A percentile compares a stretch with the other conserved stretches of the same genome.
phyloP scores from a whole-genome alignment of 495 filamentous ascomycete genomes.

The Penicillium bovifimosum region DNA sequence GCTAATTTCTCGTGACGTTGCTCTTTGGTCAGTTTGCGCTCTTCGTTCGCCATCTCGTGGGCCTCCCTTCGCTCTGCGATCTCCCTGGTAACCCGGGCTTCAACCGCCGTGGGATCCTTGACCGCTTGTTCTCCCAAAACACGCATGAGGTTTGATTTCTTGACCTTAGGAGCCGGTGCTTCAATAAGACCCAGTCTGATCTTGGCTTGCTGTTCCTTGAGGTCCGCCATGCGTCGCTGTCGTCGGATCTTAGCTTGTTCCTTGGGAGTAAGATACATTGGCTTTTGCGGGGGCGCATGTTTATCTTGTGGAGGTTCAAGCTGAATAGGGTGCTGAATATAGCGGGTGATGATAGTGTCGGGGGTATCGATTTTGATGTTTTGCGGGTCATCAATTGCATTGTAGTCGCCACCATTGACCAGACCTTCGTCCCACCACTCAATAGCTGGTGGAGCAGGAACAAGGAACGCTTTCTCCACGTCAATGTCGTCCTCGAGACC shows the following conservation, averaged over 20 bases:
- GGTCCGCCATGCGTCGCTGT: constrained; percentile 81
- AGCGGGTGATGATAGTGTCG: constrained; percentile 81
- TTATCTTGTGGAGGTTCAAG: constrained; percentile 88
- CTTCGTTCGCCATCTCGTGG: constrained; percentile 76
- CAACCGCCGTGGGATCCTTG: constrained; percentile 94
- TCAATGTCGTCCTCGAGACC: constrained; percentile 89
- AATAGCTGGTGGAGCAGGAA: constrained; percentile 76
- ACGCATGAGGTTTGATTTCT: constrained; percentile 93
- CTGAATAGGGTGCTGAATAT: constrained; percentile 90
- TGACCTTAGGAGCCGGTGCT: constrained; percentile 88
- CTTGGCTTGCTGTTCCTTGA: constrained; percentile 96
- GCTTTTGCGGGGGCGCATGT: constrained; percentile 69
- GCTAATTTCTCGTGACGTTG: constrained; percentile 80
- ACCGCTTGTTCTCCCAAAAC: constrained; percentile 96
- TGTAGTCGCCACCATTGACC: constrained; percentile 67
- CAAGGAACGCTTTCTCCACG: constrained; percentile 79
- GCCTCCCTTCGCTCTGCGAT: constrained; percentile 76
- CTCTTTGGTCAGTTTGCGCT: constrained; percentile 87
- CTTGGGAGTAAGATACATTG: constrained; percentile 85
- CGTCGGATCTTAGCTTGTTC: constrained; percentile 90
- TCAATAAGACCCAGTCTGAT: constrained; percentile 84
- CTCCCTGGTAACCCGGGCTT: constrained; percentile 85
- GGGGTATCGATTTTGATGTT: constrained; percentile 68
- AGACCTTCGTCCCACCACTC: constrained; percentile 99
- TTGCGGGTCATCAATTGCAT: constrained; percentile 55